Evolutionary conservation across 331 rosid species (phyloP), one percentile per base, ranked within the genome.

Genomic region (Spiraea crenata): DNA sequence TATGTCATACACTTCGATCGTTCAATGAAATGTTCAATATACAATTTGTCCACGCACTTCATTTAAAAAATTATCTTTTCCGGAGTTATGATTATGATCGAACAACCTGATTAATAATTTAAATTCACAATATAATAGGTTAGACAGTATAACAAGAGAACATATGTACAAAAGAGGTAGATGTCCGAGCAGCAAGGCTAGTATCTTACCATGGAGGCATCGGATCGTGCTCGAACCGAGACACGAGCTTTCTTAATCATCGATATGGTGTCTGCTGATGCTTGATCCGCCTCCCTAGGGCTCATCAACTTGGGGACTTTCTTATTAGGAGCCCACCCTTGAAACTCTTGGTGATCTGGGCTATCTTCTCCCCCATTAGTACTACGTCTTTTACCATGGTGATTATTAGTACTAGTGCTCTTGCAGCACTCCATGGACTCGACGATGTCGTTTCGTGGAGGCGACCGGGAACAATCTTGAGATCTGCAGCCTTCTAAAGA

Each of bases 191-290:
- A 1, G 37, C 9, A 3, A 45, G 2, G 15, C 25, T 15, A 38
- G 20, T 9, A 73, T 41, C 82, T 79, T 63, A 90, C 96, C 88
- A 77, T 87, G 65, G 83, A 35, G n/a, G 88, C 78, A 17, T 85
- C 91, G n/a, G 90, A 82, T 73, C 63, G 79, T 52, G 85, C 83
- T 57, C 93, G 82, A 75, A 90, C 93, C 0, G 91, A 87, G 5
- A 90, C 96, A 0, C 96, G 88, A 5, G 91, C 88, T 69, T 90
- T 90, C 74, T 79, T 87, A 39, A 87, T 79, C 82, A 87, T 82
- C 65, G 89, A 76, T 67, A 86, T 70, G 66, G 86, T 76, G 67
- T 73, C 79, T 1, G 76, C 83, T 4, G 93, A 70, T 9, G 77
- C 46, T 76, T 84, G 83, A 44, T 80, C 80, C 13, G 35, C 69